phyloP scores from a whole-genome alignment of 345 rosid genomes.

The Linum tenue region DNA sequence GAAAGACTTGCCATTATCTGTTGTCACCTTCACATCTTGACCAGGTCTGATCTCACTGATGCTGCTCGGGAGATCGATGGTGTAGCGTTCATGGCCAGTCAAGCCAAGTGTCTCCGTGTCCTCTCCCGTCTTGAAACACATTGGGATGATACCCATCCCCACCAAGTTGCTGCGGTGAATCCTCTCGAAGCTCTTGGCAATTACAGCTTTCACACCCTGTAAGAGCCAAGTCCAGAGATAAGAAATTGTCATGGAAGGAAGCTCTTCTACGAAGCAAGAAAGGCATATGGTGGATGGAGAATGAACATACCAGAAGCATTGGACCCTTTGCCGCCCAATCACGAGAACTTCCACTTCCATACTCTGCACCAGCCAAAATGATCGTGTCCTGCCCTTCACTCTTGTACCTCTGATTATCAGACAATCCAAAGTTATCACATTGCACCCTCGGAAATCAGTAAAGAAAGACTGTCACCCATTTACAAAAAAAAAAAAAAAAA shows the following conservation, averaged over 20 bases:
- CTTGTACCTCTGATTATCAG: conserved; percentile 54
- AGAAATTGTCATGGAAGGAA: not conserved
- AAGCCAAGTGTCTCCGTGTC: conserved; percentile 71
- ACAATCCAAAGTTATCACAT: not conserved
- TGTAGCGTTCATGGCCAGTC: conserved; percentile 75
- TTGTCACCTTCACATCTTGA: conserved; percentile 61
- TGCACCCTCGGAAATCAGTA: too few relatives aligned
- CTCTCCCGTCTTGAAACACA: conserved; percentile 77
- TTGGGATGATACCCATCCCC: conserved; percentile 79
- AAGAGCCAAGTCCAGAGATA: conserved; percentile 1
- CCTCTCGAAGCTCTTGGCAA: conserved; percentile 80
- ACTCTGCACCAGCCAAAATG: conserved; percentile 85
- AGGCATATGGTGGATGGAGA: not conserved
- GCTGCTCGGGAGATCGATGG: conserved; percentile 51
- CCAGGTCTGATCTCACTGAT: conserved; percentile 70
- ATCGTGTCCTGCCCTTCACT: conserved; percentile 56
- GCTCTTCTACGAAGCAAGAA: not conserved
- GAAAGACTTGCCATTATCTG: conserved; percentile 68
- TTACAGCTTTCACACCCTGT: conserved; percentile 88
- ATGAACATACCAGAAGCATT: conserved; percentile 54
- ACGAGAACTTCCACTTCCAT: conserved; percentile 96
- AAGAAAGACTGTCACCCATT: not conserved
- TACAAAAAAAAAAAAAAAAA: not conserved
- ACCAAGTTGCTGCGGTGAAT: conserved; percentile 86
- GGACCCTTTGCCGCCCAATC: conserved; percentile 99